These are phyloP conservation scores for Podospora conica DNA, from an alignment of 495 filamentous ascomycete species.

Conservation along the genomic window DNA sequence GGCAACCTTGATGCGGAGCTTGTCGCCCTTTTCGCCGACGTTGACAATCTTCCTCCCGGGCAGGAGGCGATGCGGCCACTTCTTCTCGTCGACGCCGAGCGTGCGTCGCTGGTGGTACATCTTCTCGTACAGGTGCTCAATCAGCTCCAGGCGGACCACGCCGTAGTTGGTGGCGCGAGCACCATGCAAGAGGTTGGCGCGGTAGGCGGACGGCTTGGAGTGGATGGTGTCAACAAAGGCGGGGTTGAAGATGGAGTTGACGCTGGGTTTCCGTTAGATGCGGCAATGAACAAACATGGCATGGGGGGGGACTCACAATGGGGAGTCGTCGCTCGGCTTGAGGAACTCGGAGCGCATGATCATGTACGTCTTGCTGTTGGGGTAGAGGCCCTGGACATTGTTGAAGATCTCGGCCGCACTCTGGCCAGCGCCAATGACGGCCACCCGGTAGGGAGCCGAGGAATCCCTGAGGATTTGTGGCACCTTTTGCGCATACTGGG, in stretches of 20 bases:
- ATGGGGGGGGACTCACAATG: conserved; percentile 61
- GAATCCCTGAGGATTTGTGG: conserved; percentile 54
- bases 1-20: conserved; percentile 36
- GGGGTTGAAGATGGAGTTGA: conserved; percentile 95
- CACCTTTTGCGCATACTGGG: conserved; percentile 66
- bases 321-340: conserved; percentile 88
- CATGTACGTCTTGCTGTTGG: conserved; percentile 67
- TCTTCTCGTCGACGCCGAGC: conserved; percentile 54
- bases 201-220: conserved; percentile 53
- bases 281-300: background rate
- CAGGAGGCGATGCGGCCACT: conserved; percentile 78
- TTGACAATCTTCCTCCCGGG: conserved; percentile 55
- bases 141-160: conserved; percentile 79
- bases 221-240: conserved; percentile 70
- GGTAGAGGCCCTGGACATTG: conserved; percentile 76
- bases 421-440: conserved; percentile 83
- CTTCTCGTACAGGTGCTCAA: conserved; percentile 77
- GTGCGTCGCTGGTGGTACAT: conserved; percentile 78
- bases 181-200: conserved; percentile 53
- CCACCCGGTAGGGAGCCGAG: conserved; percentile 59
- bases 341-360: conserved; percentile 75
- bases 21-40: conserved; percentile 43
- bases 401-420: conserved; percentile 94
- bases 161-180: conserved; percentile 87
- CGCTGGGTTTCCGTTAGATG: conserved; percentile 44